Evolutionary conservation across 352 stramenopile species (phyloP).

Genomic region (Phytophthora fragariaefolia): DNA sequence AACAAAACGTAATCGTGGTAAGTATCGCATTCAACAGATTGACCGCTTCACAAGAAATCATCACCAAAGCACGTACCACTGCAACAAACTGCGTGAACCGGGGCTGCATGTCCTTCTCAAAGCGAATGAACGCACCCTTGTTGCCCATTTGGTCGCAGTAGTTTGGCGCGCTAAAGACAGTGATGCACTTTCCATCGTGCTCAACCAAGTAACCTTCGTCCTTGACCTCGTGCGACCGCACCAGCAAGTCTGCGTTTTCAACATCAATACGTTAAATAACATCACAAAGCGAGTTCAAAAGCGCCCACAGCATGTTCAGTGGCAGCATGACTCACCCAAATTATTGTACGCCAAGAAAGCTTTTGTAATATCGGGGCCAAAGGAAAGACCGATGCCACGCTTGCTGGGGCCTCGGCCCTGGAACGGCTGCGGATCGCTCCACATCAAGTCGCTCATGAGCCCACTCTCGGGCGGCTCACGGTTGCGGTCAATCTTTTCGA

Average conservation of each 20-base stretch:
- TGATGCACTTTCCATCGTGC: slow-evolving; percentile 99
- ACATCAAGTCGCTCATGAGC: slow-evolving; percentile 93
- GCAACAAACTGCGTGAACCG: slow-evolving; percentile 96
- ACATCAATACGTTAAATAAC: slow-evolving; percentile 15
- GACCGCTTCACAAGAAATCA: background rate
- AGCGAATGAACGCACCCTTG: slow-evolving; percentile 99
- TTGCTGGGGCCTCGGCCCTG: slow-evolving; percentile 95
- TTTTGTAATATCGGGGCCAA: slow-evolving; percentile 98
- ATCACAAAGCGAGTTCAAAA: background rate
- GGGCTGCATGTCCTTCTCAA: slow-evolving; percentile 95
- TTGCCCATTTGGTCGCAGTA: slow-evolving; percentile 99
- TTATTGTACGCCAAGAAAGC: slow-evolving; percentile 97
- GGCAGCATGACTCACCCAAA: slow-evolving; percentile 65
- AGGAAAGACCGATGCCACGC: slow-evolving; percentile 96
- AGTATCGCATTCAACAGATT: background rate
- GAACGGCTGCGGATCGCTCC: slow-evolving; percentile 98
- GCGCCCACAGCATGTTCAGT: background rate
- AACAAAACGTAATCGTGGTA: background rate
- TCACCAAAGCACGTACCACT: slow-evolving; percentile 65
- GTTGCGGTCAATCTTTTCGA: slow-evolving; percentile 96
- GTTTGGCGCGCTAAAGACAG: slow-evolving; percentile 99
- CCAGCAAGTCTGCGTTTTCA: slow-evolving; percentile 87
- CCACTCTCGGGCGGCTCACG: slow-evolving; percentile 95
- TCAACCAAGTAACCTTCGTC: slow-evolving; percentile 99
- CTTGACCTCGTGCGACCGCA: slow-evolving; percentile 99